phyloP scores from a whole-genome alignment of 2,329 filamentous ascomycete genomes.

The Fusarium clavum region DNA sequence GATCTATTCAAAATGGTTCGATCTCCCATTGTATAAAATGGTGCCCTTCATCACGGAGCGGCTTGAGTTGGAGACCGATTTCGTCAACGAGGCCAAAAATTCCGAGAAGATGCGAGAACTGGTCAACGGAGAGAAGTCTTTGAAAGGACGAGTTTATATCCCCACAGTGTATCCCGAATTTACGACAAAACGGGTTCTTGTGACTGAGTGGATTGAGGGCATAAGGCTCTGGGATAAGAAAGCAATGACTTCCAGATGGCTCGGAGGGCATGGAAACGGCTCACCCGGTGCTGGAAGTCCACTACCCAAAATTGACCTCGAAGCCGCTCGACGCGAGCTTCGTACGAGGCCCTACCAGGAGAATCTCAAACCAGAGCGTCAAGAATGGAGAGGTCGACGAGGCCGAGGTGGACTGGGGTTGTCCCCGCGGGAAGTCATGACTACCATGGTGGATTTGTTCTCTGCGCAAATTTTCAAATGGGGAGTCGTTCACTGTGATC shows the following conservation, averaged over 20 bases:
- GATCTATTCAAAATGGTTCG: constrained; percentile 88
- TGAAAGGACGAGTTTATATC: constrained; percentile 87
- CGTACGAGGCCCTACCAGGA: constrained; percentile 65
- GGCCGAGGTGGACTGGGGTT: constrained; percentile 86
- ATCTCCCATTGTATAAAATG: constrained; percentile 90
- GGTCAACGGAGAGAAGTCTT: constrained; percentile 78
- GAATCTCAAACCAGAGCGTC: constrained; percentile 82
- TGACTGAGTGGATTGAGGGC: constrained; percentile 98
- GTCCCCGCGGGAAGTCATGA: constrained; percentile 88
- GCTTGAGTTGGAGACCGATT: constrained; percentile 94
- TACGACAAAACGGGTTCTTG: constrained; percentile 85
- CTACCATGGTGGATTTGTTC: constrained; percentile 95
- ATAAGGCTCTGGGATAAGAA: constrained; percentile 93
- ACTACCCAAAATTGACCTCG: constrained; percentile 64
- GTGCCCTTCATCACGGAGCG: constrained; percentile 94
- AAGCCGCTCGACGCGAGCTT: constrained; percentile 58
- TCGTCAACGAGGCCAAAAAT: constrained; percentile 90
- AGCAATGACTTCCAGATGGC: constrained; percentile 80
- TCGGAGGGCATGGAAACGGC: constrained; percentile 78
- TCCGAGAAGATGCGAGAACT: constrained; percentile 84
- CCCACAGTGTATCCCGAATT: constrained; percentile 86
- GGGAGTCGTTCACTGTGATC: constrained; percentile 95
- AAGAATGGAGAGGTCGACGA: constrained; percentile 78
- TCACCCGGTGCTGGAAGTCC: constrained; percentile 80
- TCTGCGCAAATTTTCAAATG: constrained; percentile 98